Conservation (phyloP, 257 asterid species). For the Echites panduratus region DNA sequence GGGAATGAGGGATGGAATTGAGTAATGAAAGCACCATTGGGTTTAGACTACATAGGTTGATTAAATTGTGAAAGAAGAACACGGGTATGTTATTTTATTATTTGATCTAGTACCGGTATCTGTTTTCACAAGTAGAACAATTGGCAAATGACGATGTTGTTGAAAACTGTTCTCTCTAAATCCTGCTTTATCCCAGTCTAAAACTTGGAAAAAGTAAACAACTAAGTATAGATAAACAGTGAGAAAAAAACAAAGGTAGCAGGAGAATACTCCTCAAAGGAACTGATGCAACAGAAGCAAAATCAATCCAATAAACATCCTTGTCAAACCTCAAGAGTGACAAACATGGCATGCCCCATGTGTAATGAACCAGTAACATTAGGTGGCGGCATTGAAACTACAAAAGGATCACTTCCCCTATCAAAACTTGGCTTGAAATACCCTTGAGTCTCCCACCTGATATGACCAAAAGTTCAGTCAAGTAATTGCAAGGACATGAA, state of each 20-base stretch:
- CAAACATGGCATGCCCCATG: slow-evolving; percentile 99
- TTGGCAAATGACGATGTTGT: neutral
- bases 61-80: slow-evolving; percentile 1
- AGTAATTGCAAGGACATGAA: neutral
- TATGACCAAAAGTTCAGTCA: slow-evolving; percentile 22
- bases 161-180: neutral
- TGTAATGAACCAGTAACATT: slow-evolving; percentile 98
- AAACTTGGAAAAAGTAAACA: neutral
- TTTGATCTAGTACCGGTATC: neutral
- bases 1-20: neutral
- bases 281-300: neutral
- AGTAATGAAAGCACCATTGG: neutral
- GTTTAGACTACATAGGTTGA: neutral
- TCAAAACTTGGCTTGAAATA: slow-evolving; percentile 80
- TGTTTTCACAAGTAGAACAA: neutral
- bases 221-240: neutral
- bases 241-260: neutral
- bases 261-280: neutral
- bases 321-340: slow-evolving; percentile 84
- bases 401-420: slow-evolving; percentile 70
- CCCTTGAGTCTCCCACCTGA: slow-evolving; percentile 99
- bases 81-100: neutral
- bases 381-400: slow-evolving; percentile 95
- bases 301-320: slow-evolving; percentile 6
- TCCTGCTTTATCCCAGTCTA: neutral